These are phyloP conservation scores for Isabelozyma heimii DNA, from an alignment of 805 yeast genomes.

Conservation along the genomic window DNA sequence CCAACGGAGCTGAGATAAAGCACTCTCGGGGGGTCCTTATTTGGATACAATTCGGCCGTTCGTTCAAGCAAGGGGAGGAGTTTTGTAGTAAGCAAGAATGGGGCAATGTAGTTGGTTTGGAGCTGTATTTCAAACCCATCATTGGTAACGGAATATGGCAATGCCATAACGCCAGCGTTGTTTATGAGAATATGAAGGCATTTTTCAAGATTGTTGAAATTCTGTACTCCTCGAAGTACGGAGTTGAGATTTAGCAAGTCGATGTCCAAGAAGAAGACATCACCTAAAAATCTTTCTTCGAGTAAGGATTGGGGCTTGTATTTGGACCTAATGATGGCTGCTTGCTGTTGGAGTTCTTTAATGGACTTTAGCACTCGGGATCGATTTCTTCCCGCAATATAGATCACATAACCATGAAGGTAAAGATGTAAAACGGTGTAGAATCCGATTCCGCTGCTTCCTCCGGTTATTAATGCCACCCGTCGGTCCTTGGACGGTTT, in stretches of 20 bases:
- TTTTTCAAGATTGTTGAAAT: conserved; percentile 45
- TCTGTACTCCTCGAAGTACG: conserved; percentile 43
- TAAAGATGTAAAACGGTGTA: conserved; percentile 72
- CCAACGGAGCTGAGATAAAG: conserved; percentile 65
- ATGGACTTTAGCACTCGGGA: conserved; percentile 57
- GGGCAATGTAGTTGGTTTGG: conserved; percentile 76
- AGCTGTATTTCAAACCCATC: conserved; percentile 78
- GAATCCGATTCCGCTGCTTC: conserved; percentile 79
- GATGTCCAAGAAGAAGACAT: conserved; percentile 34
- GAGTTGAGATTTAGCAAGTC: conserved; percentile 33
- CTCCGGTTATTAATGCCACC: conserved; percentile 77
- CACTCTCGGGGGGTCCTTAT: conserved; percentile 47
- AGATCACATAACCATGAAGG: conserved; percentile 74
- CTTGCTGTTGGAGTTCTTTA: conserved; percentile 53
- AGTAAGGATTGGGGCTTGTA: conserved; percentile 19
- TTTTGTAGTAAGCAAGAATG: conserved; percentile 64
- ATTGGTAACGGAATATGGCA: conserved; percentile 62
- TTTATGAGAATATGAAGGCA: conserved; percentile 61
- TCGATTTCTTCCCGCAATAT: conserved; percentile 68
- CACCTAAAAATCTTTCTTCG: conserved; percentile 28
- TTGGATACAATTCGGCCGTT: conserved; percentile 23
- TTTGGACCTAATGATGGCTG: conserved; percentile 25
- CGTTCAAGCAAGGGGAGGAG: conserved; percentile 53
- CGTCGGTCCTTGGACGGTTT: conserved; percentile 54
- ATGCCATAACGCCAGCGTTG: conserved; percentile 80